Evolutionary conservation across 2,329 filamentous ascomycete species (phyloP).

Genomic region (Ramichloridium luteum): DNA sequence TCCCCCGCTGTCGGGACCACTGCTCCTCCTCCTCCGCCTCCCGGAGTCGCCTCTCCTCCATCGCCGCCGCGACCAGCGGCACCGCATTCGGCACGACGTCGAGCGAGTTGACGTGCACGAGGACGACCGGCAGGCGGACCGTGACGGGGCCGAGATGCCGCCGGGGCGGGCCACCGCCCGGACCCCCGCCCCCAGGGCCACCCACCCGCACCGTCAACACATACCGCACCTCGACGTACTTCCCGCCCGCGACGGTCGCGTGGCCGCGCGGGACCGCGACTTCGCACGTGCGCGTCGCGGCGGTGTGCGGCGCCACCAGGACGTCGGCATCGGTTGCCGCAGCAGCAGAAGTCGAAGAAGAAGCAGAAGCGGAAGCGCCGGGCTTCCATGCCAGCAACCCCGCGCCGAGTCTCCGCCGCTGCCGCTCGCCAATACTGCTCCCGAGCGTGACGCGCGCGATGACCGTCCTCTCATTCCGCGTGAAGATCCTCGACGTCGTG

Average conservation of each 20-base stretch:
- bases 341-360: too few species aligned
- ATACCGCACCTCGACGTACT: slow-evolving; percentile 45
- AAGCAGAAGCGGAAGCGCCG: too few species aligned
- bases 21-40: slow-evolving; percentile 10
- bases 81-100: slow-evolving; percentile 44
- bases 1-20: slow-evolving; percentile 6
- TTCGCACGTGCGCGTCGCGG: slow-evolving; percentile 37
- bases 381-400: too few species aligned
- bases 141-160: too few species aligned
- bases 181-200: too few species aligned
- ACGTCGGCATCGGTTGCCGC: slow-evolving; percentile 35
- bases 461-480: slow-evolving; percentile 38
- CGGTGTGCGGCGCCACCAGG: slow-evolving; percentile 34
- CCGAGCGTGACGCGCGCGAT: slow-evolving; percentile 31
- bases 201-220: slow-evolving; percentile 41
- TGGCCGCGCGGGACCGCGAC: slow-evolving; percentile 40
- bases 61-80: slow-evolving; percentile 43
- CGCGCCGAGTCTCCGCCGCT: too few species aligned
- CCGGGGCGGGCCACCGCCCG: too few species aligned
- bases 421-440: too few species aligned
- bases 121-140: slow-evolving; percentile 43
- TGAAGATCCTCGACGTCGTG: slow-evolving; percentile 40
- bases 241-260: slow-evolving; percentile 40
- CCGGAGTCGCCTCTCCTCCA: slow-evolving; percentile 42
- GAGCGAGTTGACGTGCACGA: slow-evolving; percentile 47